Percentiles rank a stretch among this genome's conserved stretches.
Evolutionary conservation across 2,329 filamentous ascomycete species (phyloP).

Genomic region (Neophaeococcomyces aloes): DNA sequence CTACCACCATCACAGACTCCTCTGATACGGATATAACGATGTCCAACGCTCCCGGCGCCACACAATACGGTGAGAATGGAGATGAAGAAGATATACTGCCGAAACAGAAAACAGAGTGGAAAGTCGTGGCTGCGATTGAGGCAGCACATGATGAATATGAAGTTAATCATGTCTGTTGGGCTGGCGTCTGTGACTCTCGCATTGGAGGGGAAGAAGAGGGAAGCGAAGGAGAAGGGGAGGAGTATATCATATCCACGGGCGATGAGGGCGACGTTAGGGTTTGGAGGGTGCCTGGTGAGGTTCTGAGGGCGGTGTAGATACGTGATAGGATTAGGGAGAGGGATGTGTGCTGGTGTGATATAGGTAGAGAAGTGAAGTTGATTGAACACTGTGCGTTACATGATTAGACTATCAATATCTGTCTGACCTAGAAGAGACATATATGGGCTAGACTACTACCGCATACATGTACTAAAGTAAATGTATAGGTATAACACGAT

Average conservation of each 20-base stretch:
- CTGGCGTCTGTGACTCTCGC: no score
- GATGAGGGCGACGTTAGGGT: constrained; percentile 82
- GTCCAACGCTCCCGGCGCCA: constrained; percentile 17
- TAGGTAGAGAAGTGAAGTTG: no score
- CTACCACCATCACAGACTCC: no score
- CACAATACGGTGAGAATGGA: constrained; percentile 5
- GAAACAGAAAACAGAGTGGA: constrained; percentile 50
- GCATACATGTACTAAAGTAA: no score
- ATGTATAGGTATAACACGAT: no score
- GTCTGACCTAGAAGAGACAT: no score
- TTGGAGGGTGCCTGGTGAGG: constrained; percentile 47
- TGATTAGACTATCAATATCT: no score
- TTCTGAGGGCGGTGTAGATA: constrained; percentile 2
- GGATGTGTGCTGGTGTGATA: no score
- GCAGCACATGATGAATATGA: constrained; percentile 86
- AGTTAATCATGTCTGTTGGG: constrained; percentile 87
- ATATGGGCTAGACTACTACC: no score
- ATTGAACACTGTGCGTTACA: no score
- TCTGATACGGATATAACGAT: constrained; percentile 21
- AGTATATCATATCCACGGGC: constrained; percentile 81
- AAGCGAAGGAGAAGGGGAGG: constrained; percentile 55
- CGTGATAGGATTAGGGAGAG: no score
- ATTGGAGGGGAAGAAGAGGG: constrained; percentile 18
- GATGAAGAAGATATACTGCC: constrained; percentile 11
- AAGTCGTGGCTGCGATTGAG: constrained; percentile 55